Percentiles rank a stretch among this genome's conserved stretches.
Conservation (phyloP, 1,284 basidiomycete genomes). For the Ceratobasidium sp. region DNA sequence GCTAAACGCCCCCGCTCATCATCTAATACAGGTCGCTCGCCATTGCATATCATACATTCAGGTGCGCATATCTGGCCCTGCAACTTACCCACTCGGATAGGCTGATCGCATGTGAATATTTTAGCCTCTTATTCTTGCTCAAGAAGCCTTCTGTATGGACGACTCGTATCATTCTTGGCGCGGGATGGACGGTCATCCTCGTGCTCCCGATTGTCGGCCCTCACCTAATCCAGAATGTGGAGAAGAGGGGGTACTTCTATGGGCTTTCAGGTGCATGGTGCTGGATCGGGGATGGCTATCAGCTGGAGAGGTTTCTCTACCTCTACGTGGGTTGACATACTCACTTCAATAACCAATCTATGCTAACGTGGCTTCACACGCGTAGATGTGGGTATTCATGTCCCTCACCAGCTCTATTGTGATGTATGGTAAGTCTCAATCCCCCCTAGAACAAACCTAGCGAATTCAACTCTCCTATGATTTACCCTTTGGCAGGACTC, state of each 20-base stretch:
- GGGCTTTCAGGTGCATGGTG: conserved; percentile 40
- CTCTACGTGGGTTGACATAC: conserved; percentile 18
- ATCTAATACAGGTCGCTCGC: conserved; percentile 23
- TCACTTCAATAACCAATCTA: neutral
- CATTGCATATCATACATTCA: conserved; percentile 26
- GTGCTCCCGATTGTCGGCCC: conserved; percentile 31
- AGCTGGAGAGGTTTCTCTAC: conserved; percentile 22
- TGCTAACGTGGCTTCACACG: neutral
- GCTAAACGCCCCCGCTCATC: neutral
- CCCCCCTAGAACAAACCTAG: too few relatives aligned
- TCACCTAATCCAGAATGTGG: conserved; percentile 21
- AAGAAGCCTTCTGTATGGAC: too few relatives aligned
- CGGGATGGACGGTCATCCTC: conserved; percentile 25
- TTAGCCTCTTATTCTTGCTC: conserved; percentile 22
- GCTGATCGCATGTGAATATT: neutral
- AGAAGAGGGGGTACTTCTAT: conserved; percentile 25
- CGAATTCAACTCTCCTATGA: too few relatives aligned
- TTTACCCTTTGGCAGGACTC: neutral
- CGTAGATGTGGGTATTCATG: too few relatives aligned
- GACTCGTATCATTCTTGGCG: neutral
- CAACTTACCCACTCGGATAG: neutral
- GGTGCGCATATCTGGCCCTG: neutral
- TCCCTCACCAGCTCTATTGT: too few relatives aligned
- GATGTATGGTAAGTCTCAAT: too few relatives aligned
- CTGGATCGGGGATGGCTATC: conserved; percentile 36